A percentile compares a stretch with the other conserved stretches of the same genome.
These are phyloP conservation scores for Seiridium unicorne DNA, from an alignment of 2,329 filamentous ascomycete species.

Conservation along the genomic window DNA sequence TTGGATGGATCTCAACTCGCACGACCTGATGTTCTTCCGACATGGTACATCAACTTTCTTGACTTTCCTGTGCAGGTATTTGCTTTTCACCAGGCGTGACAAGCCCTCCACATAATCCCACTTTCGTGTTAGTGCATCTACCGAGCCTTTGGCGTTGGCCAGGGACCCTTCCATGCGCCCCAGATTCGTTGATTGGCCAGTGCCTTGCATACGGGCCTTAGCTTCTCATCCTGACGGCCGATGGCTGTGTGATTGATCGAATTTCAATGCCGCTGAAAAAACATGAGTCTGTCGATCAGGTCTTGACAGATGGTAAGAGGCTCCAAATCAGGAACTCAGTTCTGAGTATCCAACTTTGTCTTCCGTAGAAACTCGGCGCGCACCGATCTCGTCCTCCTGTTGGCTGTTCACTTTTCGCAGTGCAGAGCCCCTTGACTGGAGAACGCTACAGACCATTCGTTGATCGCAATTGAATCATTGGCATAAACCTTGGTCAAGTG, in stretches of 20 bases:
- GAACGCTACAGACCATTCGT: background rate
- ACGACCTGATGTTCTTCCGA: no score
- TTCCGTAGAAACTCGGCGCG: background rate
- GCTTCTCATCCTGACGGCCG: background rate
- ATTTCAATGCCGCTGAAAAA: background rate
- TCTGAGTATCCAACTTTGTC: background rate
- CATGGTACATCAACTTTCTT: no score
- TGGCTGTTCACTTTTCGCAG: no score
- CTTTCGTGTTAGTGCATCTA: background rate
- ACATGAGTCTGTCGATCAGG: constrained; percentile 2
- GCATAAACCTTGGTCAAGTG: background rate
- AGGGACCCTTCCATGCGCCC: background rate
- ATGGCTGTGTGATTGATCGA: background rate
- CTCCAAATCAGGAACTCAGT: background rate
- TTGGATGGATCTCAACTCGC: no score
- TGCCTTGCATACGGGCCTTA: background rate
- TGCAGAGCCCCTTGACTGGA: background rate
- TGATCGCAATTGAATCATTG: constrained; percentile 6
- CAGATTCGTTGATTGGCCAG: background rate
- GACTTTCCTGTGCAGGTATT: background rate
- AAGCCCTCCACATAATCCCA: background rate
- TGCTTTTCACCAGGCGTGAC: background rate
- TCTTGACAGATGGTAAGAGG: background rate
- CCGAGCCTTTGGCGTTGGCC: background rate
- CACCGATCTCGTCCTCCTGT: no score